Conservation (phyloP, 2,329 filamentous ascomycete species). For the Fusarium bulbicola region DNA sequence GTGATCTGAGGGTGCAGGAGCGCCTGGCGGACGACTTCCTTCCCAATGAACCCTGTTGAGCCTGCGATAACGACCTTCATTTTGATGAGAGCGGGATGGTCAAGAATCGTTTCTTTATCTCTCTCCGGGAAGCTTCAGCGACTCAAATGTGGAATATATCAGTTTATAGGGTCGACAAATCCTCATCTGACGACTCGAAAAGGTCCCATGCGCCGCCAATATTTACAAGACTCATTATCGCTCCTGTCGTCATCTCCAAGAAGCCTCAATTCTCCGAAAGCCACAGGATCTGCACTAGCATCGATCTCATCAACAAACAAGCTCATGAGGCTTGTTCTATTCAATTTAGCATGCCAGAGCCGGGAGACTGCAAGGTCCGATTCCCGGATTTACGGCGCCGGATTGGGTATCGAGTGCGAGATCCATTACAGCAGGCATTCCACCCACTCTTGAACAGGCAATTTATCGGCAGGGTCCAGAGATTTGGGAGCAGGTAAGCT, state of each 20-base stretch:
- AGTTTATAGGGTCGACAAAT: neutral
- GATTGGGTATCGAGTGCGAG: neutral
- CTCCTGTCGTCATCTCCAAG: neutral
- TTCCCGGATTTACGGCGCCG: neutral
- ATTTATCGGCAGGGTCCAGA: neutral
- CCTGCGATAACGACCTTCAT: slow-evolving; percentile 58
- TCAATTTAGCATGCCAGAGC: neutral
- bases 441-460: neutral
- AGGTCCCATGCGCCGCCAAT: neutral
- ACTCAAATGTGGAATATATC: neutral
- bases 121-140: too few relatives aligned
- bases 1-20: slow-evolving; percentile 49
- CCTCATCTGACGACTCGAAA: neutral
- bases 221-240: neutral
- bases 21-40: slow-evolving; percentile 55
- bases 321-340: neutral
- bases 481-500: neutral
- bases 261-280: neutral
- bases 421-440: slow-evolving; percentile 17
- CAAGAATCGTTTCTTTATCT: too few relatives aligned
- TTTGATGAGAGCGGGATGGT: neutral
- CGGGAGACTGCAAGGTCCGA: neutral
- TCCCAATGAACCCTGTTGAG: slow-evolving; percentile 54
- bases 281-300: neutral
- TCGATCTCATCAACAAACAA: neutral